Evolutionary conservation across 192 early-diverging fungal species (phyloP), one percentile per base, ranked within the genome.

Genomic region (Funneliformis mosseae): DNA sequence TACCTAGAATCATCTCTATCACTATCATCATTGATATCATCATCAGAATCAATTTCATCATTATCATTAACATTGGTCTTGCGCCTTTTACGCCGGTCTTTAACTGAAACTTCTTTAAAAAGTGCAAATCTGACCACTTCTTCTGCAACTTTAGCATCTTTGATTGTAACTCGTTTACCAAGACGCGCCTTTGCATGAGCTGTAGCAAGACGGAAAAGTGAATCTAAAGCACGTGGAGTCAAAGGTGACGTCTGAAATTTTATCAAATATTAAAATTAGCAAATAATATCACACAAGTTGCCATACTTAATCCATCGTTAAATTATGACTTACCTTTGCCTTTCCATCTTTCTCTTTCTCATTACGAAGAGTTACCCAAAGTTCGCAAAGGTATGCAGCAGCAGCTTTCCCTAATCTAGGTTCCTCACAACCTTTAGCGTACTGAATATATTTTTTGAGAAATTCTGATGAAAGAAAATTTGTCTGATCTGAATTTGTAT

Each of bases 211-310:
- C 98, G 95, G 82, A 99, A 98, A 50, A 99, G 88, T 4, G 98
- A 98, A 85, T 99, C 98, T 23, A 99, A 88, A 21, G 98, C 97
- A 90, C 98, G 95, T n/a, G 96, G 92, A 12, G 98, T 99, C 77
- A 98, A 90, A n/a, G 98, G 98, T 43, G 96, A 89, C 1, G 97
- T 98, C 87, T 95, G 80, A 4, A 69, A 60, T n/a, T 39, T 60
- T 74, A 27, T 71, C 66, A 63, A 78, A 28, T 50, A 21, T 23
- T 73, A n/a, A 28, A 63, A 16, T 33, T 33, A 33, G 33, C 25
- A 25, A 48, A 78, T 43, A 74, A 59, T 48, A 25, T 9, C 4
- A 48, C 55, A 8, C 14, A 46, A 46, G 8, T 16, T 46, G 5
- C 3, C 7, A 41, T 21, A 38, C 6, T 42, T 42, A 72, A 10